Evolutionary conservation across 1,139 yeast genomes (phyloP), one percentile per base, ranked within the genome.

Genomic region (Scheffersomyces parashehatae): DNA sequence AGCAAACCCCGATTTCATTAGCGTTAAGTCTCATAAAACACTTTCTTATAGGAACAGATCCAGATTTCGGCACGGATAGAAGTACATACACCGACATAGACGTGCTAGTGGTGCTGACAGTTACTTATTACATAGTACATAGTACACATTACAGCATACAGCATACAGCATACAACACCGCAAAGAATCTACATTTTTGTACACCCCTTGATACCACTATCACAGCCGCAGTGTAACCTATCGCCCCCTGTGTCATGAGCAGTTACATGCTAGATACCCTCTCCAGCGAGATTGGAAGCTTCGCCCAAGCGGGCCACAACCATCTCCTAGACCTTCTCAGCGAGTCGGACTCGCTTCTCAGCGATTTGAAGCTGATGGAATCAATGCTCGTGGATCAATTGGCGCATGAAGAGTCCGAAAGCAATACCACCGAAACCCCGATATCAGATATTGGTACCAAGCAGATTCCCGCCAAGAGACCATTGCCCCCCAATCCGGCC

Each of bases 281-380:
- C 29, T 47, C 60, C 2, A 37, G 49, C 1, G 79, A 73, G 46
- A 52, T 70, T 12, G 50, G 48, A 8, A 41, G 48, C 5, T 56
- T 69, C 37, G 48, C 55, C 5, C 47, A 44, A 8, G 48, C 65
- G 0, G 77, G 77, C 1, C 47, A 51, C 1, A 35, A 49, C 7
- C 54, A 52, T 26, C 50, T 70, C 13, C 37, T 43, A 3, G 47
- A 44, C 2, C 52, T 73, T 7, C 40, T 60, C 4, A 44, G 54
- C 1, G 65, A 60, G 28, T 60, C 75, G 2, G 56, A 60, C 26
- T 48, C 39, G 8, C 55, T 70, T 16, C 46, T 72, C 11, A 45
- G 40, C 4, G 66, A 60, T 10, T 58, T 74, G 32, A 60, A 59
- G 38, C 53, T 43, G 12, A 41, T 69, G 16, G 75, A 73, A 46